Conservation (phyloP, 2,329 filamentous ascomycete species). For the Grosmannia huntii region DNA sequence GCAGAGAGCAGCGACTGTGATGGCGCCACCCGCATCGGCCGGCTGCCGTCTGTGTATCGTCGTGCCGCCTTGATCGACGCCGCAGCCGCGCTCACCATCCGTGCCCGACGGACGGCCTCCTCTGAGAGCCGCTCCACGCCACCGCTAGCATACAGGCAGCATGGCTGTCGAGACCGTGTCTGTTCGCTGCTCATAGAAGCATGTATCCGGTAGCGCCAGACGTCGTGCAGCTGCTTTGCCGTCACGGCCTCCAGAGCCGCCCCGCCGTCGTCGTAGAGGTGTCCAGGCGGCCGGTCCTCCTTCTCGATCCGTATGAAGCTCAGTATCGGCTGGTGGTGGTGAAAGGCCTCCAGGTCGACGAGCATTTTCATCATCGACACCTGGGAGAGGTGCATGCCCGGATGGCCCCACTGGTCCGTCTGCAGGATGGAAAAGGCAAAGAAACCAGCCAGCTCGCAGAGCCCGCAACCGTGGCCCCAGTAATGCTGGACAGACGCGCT, state of each 20-base stretch:
- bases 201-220: conserved; percentile 3
- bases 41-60: conserved; percentile 1
- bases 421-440: conserved; percentile 10
- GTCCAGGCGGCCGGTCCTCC: conserved; percentile 13
- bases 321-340: conserved; percentile 18
- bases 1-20: conserved; percentile 7
- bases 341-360: conserved; percentile 21
- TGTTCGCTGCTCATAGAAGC: background rate
- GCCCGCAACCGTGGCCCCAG: conserved; percentile 8
- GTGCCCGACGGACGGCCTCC: conserved; percentile 3
- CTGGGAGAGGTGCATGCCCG: conserved; percentile 9
- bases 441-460: conserved; percentile 11
- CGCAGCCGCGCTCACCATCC: conserved; percentile 7
- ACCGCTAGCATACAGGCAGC: background rate
- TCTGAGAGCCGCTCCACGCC: background rate
- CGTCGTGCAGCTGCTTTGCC: conserved; percentile 3
- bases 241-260: conserved; percentile 8
- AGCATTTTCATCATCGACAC: conserved; percentile 17
- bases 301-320: conserved; percentile 17
- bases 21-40: conserved; percentile 2
- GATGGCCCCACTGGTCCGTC: conserved; percentile 13
- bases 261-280: conserved; percentile 14
- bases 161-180: background rate
- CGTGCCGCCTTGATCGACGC: conserved; percentile 7
- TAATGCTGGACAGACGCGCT: conserved; percentile 1